Percentiles rank a stretch among this genome's conserved stretches.
Conservation (phyloP, 2,329 filamentous ascomycete genomes). For the Diplodia seriata region DNA sequence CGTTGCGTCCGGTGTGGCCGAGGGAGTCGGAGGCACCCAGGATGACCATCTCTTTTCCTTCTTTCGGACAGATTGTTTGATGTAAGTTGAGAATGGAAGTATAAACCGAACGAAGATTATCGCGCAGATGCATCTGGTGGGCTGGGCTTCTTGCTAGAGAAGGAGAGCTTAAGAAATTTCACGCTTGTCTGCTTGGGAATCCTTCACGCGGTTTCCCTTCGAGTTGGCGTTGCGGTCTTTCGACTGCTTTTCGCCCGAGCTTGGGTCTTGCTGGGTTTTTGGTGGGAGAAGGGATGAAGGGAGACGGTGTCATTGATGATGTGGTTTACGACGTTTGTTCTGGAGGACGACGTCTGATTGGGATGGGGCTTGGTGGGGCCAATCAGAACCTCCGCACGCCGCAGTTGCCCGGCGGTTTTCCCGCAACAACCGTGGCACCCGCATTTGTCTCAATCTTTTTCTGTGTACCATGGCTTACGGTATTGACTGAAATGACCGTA, state of each 20-base stretch:
- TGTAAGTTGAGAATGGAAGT: background rate
- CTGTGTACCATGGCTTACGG: too few relatives aligned
- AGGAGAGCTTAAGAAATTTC: slow-evolving; percentile 16
- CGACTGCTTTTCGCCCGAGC: too few relatives aligned
- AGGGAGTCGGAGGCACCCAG: background rate
- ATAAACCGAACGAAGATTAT: slow-evolving; percentile 12
- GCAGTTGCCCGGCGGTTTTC: background rate
- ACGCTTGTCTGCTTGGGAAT: too few relatives aligned
- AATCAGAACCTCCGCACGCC: slow-evolving; percentile 2
- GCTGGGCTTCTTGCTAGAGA: slow-evolving; percentile 27
- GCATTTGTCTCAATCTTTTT: too few relatives aligned
- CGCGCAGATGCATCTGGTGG: slow-evolving; percentile 21
- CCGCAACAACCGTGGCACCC: too few relatives aligned
- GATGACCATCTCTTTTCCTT: background rate
- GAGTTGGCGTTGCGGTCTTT: too few relatives aligned
- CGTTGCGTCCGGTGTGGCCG: background rate
- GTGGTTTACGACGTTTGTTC: too few relatives aligned
- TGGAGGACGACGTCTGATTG: background rate
- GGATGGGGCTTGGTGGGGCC: background rate
- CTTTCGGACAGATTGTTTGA: slow-evolving; percentile 9
- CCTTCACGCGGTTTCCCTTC: too few relatives aligned
- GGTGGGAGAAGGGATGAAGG: too few relatives aligned
- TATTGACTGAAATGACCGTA: too few relatives aligned
- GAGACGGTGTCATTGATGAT: too few relatives aligned
- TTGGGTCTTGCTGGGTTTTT: too few relatives aligned